Percentiles rank a stretch among this genome's conserved stretches.
These are phyloP conservation scores for Geosiphon pyriformis DNA, from an alignment of 192 early-diverging fungal species.

Conservation along the genomic window DNA sequence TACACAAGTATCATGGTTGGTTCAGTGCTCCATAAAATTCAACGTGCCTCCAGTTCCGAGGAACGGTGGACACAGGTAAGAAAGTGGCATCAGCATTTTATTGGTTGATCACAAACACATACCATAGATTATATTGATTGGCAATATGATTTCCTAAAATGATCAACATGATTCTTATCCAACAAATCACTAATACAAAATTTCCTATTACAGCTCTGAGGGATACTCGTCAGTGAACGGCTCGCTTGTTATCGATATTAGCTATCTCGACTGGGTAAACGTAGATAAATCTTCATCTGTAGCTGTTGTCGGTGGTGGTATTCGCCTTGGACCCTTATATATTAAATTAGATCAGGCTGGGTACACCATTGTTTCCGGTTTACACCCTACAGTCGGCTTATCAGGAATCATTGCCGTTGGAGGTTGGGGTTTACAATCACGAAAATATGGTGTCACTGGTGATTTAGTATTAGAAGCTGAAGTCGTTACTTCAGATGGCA, in stretches of 20 bases:
- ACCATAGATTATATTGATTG: neutral
- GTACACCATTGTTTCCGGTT: slow-evolving; percentile 37
- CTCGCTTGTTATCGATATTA: slow-evolving; percentile 46
- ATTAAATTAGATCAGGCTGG: slow-evolving; percentile 17
- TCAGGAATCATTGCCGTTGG: slow-evolving; percentile 45
- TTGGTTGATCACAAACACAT: neutral
- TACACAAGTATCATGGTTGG: slow-evolving; percentile 14
- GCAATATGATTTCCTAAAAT: too few species aligned
- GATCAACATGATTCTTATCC: too few species aligned
- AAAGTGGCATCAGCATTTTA: neutral
- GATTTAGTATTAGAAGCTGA: slow-evolving; percentile 49
- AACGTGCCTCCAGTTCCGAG: neutral
- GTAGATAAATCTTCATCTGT: slow-evolving; percentile 12
- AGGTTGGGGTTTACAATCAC: slow-evolving; percentile 43
- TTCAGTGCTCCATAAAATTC: slow-evolving; percentile 4
- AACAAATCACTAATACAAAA: neutral
- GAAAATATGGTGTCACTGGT: slow-evolving; percentile 41
- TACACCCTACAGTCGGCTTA: slow-evolving; percentile 48
- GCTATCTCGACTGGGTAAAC: slow-evolving; percentile 28
- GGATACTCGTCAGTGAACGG: slow-evolving; percentile 25
- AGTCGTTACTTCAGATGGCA: slow-evolving; percentile 47
- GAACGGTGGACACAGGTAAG: slow-evolving; percentile 22
- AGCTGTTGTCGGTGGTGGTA: slow-evolving; percentile 39
- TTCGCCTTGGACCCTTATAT: slow-evolving; percentile 51
- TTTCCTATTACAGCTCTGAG: neutral